Conservation (phyloP, 371 early-diverging fungal species). For the Lichtheimia corymbifera region DNA sequence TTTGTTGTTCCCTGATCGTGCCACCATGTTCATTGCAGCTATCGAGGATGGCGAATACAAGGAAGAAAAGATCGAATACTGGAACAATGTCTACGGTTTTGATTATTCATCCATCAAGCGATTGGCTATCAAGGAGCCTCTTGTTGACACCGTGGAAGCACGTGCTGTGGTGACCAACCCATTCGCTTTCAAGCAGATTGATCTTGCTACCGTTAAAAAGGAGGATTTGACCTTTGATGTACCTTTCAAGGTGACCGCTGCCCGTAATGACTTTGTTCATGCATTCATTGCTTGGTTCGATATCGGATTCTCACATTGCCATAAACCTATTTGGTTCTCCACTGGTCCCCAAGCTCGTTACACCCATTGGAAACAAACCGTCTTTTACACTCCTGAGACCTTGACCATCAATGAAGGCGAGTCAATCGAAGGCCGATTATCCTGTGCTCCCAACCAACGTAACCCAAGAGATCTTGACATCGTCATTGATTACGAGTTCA, state of each 20-base stretch:
- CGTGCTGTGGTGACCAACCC: conserved; percentile 76
- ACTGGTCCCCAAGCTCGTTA: conserved; percentile 88
- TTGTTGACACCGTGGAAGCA: conserved; percentile 90
- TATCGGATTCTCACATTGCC: conserved; percentile 85
- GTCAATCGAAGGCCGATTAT: conserved; percentile 76
- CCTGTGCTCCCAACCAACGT: conserved; percentile 80
- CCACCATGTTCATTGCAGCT: conserved; percentile 89
- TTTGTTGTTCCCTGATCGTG: conserved; percentile 91
- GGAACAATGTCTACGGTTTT: conserved; percentile 94
- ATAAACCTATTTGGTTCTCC: conserved; percentile 86
- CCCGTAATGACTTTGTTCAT: conserved; percentile 83
- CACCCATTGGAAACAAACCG: conserved; percentile 99
- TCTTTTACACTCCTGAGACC: conserved; percentile 84
- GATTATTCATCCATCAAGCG: conserved; percentile 88
- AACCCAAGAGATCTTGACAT: conserved; percentile 97
- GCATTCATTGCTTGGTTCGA: conserved; percentile 96
- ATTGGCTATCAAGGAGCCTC: conserved; percentile 86
- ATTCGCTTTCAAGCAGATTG: conserved; percentile 80
- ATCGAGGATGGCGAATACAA: conserved; percentile 94
- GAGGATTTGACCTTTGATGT: conserved; percentile 82
- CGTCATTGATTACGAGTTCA: conserved; percentile 72
- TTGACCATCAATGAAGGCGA: conserved; percentile 79
- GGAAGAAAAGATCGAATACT: conserved; percentile 91
- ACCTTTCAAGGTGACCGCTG: conserved; percentile 77
- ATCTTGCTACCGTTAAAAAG: conserved; percentile 79